Evolutionary conservation across 2,329 filamentous ascomycete species (phyloP).

Genomic region (Triangularia verruculosa): DNA sequence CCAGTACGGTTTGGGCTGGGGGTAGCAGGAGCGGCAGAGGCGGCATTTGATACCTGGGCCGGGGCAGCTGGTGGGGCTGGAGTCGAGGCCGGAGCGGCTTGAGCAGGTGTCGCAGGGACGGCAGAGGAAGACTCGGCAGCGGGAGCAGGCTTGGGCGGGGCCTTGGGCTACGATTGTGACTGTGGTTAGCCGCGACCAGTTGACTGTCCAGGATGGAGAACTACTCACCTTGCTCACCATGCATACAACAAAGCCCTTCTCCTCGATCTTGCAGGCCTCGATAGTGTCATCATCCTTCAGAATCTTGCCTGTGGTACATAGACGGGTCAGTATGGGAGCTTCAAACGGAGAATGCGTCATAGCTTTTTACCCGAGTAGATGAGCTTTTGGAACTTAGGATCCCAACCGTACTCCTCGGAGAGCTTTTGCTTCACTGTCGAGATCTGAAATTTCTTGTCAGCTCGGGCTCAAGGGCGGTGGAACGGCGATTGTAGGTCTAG

Average conservation of each 20-base stretch:
- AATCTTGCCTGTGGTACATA: slow-evolving; percentile 77
- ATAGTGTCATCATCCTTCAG: slow-evolving; percentile 96
- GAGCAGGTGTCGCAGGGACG: slow-evolving; percentile 59
- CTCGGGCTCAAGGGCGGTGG: background rate
- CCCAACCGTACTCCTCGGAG: slow-evolving; percentile 88
- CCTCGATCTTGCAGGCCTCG: slow-evolving; percentile 95
- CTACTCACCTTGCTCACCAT: slow-evolving; percentile 86
- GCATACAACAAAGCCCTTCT: slow-evolving; percentile 99
- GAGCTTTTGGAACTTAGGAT: slow-evolving; percentile 84
- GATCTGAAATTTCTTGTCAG: slow-evolving; percentile 50
- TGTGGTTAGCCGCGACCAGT: background rate
- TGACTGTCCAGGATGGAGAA: slow-evolving; percentile 19
- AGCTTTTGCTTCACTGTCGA: slow-evolving; percentile 92
- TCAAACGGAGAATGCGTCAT: background rate
- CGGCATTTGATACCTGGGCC: slow-evolving; percentile 34
- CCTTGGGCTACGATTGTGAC: slow-evolving; percentile 14
- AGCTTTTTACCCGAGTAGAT: slow-evolving; percentile 87
- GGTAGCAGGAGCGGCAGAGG: slow-evolving; percentile 45
- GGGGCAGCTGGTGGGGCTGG: slow-evolving; percentile 50
- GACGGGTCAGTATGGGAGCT: slow-evolving; percentile 23
- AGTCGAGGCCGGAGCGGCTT: slow-evolving; percentile 45
- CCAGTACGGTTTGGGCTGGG: slow-evolving; percentile 42
- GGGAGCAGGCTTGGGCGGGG: slow-evolving; percentile 67
- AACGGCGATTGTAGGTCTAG: background rate
- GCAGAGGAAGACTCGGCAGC: slow-evolving; percentile 58